phyloP scores from a whole-genome alignment of 169 alveolate species.

The Theileria luwenshuni region DNA sequence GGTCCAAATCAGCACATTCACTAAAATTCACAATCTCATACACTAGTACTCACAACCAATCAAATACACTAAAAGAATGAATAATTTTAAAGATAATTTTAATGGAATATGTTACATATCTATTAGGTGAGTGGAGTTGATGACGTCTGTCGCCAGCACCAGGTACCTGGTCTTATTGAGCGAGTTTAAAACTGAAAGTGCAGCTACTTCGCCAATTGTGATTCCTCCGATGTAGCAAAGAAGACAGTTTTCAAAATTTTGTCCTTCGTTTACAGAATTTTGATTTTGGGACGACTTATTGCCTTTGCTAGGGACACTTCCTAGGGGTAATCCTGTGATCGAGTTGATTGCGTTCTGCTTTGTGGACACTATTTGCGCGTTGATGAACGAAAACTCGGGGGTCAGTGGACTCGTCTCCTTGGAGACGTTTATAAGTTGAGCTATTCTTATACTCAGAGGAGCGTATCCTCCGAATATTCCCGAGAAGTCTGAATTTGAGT shows the following conservation, averaged over 20 bases:
- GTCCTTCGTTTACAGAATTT: background rate
- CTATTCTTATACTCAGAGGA: constrained; percentile 70
- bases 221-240: constrained; percentile 74
- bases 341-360: constrained; percentile 31
- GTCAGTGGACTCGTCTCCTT: constrained; percentile 19
- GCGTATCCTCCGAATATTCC: constrained; percentile 77
- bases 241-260: constrained; percentile 19
- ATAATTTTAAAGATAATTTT: no score
- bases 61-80: no score
- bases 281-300: background rate
- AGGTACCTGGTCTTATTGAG: constrained; percentile 30
- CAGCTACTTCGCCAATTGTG: constrained; percentile 75
- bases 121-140: constrained; percentile 24
- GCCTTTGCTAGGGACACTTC: background rate
- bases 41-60: no score
- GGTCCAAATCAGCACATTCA: background rate
- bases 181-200: constrained; percentile 49
- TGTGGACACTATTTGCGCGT: constrained; percentile 35
- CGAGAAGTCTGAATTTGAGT: constrained; percentile 58
- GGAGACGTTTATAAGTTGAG: constrained; percentile 57
- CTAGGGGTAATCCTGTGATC: background rate
- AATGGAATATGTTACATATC: constrained; percentile 19
- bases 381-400: constrained; percentile 41
- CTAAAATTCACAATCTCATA: no score
- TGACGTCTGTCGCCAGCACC: constrained; percentile 50